Percentiles rank a stretch among this genome's conserved stretches.
These are phyloP conservation scores for Sporobolomyces pararoseus DNA, from an alignment of 768 basidiomycete genomes.

Conservation along the genomic window DNA sequence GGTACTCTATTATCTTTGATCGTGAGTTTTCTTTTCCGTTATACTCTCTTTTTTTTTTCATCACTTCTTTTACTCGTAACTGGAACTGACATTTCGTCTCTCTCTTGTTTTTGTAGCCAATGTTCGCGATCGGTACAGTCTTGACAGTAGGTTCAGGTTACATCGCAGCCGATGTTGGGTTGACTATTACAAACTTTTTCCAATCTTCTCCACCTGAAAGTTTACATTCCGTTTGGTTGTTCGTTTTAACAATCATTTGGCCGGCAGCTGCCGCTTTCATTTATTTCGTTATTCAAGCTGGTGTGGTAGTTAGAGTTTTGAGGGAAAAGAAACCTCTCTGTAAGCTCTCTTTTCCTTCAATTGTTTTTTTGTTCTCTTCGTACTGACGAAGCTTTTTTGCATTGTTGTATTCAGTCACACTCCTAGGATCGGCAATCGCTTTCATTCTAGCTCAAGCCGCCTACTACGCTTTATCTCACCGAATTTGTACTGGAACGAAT, in stretches of 20 bases:
- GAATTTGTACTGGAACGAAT: conserved; percentile 64
- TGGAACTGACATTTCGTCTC: background rate
- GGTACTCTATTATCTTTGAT: conserved; percentile 60
- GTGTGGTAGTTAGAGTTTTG: conserved; percentile 70
- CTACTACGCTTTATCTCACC: conserved; percentile 72
- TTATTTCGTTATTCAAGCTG: conserved; percentile 72
- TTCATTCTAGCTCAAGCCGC: conserved; percentile 78
- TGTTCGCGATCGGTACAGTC: conserved; percentile 27
- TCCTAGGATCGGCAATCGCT: conserved; percentile 65
- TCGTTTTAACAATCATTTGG: conserved; percentile 75
- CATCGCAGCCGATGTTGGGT: conserved; percentile 74
- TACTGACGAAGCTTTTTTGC: background rate
- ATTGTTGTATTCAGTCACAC: conserved; percentile 56
- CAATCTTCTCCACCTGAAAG: conserved; percentile 59
- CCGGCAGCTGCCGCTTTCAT: conserved; percentile 64
- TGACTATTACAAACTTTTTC: conserved; percentile 60
- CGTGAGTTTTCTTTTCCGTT: conserved; percentile 12
- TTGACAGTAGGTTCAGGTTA: conserved; percentile 72
- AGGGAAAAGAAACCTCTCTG: conserved; percentile 73
- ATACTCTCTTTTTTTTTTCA: background rate
- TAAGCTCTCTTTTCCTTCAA: conserved; percentile 42
- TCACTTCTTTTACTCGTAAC: too few species aligned
- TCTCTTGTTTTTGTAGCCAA: background rate
- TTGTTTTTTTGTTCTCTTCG: background rate
- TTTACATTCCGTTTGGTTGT: conserved; percentile 68